These are phyloP conservation scores for Myxozyma kluyveri DNA, from an alignment of 805 yeast species.

Conservation along the genomic window DNA sequence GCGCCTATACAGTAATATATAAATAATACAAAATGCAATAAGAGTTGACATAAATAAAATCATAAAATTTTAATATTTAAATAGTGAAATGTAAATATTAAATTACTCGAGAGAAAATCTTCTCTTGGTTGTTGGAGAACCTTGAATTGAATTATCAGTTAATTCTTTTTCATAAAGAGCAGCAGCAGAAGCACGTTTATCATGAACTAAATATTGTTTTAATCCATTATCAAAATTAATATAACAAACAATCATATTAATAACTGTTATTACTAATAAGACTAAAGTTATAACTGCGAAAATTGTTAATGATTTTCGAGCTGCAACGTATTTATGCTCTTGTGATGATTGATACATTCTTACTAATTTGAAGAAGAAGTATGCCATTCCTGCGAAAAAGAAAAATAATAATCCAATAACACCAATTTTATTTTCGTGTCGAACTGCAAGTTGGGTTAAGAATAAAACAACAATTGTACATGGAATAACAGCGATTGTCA, in stretches of 20 bases:
- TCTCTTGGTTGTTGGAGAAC: constrained; percentile 4
- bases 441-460: constrained; percentile 42
- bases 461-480: constrained; percentile 43
- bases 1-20: too few relatives aligned
- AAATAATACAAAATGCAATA: background rate
- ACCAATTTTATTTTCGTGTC: constrained; percentile 39
- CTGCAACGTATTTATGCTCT: constrained; percentile 44
- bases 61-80: too few relatives aligned
- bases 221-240: constrained; percentile 36
- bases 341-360: constrained; percentile 46
- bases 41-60: background rate
- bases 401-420: constrained; percentile 36
- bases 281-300: constrained; percentile 47
- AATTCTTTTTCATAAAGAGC: background rate
- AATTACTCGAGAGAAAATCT: constrained; percentile 15
- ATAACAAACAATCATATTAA: constrained; percentile 34
- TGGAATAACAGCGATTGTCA: constrained; percentile 49
- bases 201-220: constrained; percentile 21
- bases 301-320: constrained; percentile 45
- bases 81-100: background rate
- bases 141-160: background rate
- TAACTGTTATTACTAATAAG: constrained; percentile 42
- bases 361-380: constrained; percentile 48
- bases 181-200: background rate
- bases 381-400: constrained; percentile 45